Evolutionary conservation across 192 early-diverging fungal species (phyloP).

Genomic region (Anaeromyces robustus): DNA sequence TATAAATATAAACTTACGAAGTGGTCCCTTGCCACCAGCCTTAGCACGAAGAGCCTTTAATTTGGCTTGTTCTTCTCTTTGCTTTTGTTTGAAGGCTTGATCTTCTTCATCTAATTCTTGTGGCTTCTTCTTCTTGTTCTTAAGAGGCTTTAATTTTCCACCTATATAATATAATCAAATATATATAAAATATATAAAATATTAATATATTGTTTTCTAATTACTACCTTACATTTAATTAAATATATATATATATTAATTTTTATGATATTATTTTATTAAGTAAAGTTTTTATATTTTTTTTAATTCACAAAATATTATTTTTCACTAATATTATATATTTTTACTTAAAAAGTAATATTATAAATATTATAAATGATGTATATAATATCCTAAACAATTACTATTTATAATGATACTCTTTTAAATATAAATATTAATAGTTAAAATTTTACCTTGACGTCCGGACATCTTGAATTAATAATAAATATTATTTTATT

Average conservation of each 20-base stretch:
- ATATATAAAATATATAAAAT: too few species aligned
- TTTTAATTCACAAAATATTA: too few species aligned
- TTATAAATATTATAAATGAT: too few species aligned
- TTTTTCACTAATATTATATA: too few species aligned
- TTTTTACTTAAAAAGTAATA: too few species aligned
- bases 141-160: constrained; percentile 80
- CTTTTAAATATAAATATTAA: not conserved
- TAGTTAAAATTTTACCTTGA: constrained; percentile 19
- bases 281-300: too few species aligned
- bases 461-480: constrained; percentile 28
- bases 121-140: constrained; percentile 57
- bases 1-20: not conserved
- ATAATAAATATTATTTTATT: too few species aligned
- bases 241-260: too few species aligned
- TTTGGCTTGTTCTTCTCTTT: constrained; percentile 60
- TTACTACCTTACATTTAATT: too few species aligned
- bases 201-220: not conserved
- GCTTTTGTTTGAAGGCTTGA: constrained; percentile 59
- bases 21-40: constrained; percentile 45
- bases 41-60: constrained; percentile 56
- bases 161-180: too few species aligned
- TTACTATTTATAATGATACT: not conserved
- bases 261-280: too few species aligned
- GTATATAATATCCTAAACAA: too few species aligned
- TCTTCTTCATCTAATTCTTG: constrained; percentile 60